Evolutionary conservation across 2,329 filamentous ascomycete species (phyloP).

Genomic region (Colletotrichum orbiculare): DNA sequence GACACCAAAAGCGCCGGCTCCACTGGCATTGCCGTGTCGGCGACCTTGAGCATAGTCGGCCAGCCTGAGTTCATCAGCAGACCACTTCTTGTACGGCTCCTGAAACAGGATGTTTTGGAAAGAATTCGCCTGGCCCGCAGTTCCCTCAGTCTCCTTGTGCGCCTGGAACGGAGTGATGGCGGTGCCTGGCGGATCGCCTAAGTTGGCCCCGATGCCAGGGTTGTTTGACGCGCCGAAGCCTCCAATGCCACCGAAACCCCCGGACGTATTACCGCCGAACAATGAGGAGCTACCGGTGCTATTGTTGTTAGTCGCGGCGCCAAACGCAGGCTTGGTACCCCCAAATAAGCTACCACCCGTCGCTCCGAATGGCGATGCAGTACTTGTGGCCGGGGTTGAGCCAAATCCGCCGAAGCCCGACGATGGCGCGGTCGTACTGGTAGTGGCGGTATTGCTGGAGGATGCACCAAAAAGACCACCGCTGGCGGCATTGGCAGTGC

Average conservation of each 20-base stretch:
- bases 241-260: slow-evolving; percentile 51
- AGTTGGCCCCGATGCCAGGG: slow-evolving; percentile 61
- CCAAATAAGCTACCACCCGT: slow-evolving; percentile 64
- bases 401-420: slow-evolving; percentile 57
- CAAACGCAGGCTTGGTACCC: slow-evolving; percentile 63
- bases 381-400: slow-evolving; percentile 44
- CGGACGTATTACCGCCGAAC: slow-evolving; percentile 56
- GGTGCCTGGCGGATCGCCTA: slow-evolving; percentile 75
- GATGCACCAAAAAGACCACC: slow-evolving; percentile 60
- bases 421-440: slow-evolving; percentile 47
- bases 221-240: slow-evolving; percentile 58
- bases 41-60: slow-evolving; percentile 91
- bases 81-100: slow-evolving; percentile 87
- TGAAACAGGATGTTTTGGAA: slow-evolving; percentile 86
- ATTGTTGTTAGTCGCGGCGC: slow-evolving; percentile 53
- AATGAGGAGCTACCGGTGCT: slow-evolving; percentile 54
- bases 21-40: slow-evolving; percentile 83
- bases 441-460: slow-evolving; percentile 45
- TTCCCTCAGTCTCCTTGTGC: slow-evolving; percentile 74
- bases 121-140: slow-evolving; percentile 64
- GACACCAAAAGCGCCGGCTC: slow-evolving; percentile 86
- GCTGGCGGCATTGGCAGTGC: slow-evolving; percentile 43
- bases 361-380: slow-evolving; percentile 49
- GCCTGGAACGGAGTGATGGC: slow-evolving; percentile 75
- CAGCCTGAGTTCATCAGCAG: slow-evolving; percentile 83